phyloP scores from a whole-genome alignment of 2,329 filamentous ascomycete species.

The Ophiobolus disseminans region DNA sequence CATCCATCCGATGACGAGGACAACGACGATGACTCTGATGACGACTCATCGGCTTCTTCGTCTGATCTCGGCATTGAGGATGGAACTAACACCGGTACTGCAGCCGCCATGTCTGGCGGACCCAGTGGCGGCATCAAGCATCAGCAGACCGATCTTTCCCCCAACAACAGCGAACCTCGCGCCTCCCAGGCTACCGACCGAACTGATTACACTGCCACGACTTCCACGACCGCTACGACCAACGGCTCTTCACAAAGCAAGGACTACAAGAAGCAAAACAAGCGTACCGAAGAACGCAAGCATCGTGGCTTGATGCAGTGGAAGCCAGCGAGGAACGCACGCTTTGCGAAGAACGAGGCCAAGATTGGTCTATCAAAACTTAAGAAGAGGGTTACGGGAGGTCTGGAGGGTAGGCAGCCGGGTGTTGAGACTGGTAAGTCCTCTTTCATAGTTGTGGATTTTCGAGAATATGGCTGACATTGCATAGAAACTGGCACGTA shows the following conservation, averaged over 20 bases:
- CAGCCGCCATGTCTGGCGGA: conserved; percentile 30
- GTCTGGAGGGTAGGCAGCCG: conserved; percentile 79
- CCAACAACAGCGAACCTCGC: conserved; percentile 23
- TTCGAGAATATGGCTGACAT: conserved; percentile 15
- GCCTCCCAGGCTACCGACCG: conserved; percentile 35
- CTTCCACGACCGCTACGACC: conserved; percentile 18
- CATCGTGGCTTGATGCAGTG: conserved; percentile 95
- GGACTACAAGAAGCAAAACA: conserved; percentile 71
- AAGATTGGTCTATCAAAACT: conserved; percentile 78
- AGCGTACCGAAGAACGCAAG: conserved; percentile 77
- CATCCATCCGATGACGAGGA: conserved; percentile 55
- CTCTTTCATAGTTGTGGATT: conserved; percentile 8
- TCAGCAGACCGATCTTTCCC: conserved; percentile 40
- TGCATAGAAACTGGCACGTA: conserved; percentile 34
- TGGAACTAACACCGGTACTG: conserved; percentile 47
- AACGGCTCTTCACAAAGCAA: conserved; percentile 48
- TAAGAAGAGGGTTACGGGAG: conserved; percentile 74
- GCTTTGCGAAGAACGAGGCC: conserved; percentile 88
- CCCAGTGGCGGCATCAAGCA: conserved; percentile 28
- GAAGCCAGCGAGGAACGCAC: conserved; percentile 83
- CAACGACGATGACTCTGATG: conserved; percentile 48
- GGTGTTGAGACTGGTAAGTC: conserved; percentile 76
- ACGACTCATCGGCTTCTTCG: conserved; percentile 51
- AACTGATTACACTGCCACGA: conserved; percentile 38
- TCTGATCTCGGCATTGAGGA: conserved; percentile 68